Evolutionary conservation across 495 filamentous ascomycete species (phyloP), one percentile per base, ranked within the genome.

Genomic region (Talaromyces thailandensis): DNA sequence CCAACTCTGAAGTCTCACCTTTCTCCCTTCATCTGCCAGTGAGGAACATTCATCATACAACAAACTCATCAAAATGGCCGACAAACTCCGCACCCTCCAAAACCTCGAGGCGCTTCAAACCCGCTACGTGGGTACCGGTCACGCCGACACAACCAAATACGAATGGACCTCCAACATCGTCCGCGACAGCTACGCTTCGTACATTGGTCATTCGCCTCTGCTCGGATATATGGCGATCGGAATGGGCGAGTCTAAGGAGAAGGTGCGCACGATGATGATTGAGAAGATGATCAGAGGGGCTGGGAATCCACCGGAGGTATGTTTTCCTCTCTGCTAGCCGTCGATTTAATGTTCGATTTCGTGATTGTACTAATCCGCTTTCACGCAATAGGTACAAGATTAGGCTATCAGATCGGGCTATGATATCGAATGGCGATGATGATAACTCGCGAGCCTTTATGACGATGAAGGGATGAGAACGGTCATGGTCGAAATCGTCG

Each of bases 61-160:
- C 11, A 21, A 21, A 31, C 1, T 21, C 24, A 57, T 7, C 66
- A 78, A 61, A 69, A 81, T 81, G 94, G 94, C 94, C 68, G 94
- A 98, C 82, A 98, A 98, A 79, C 89, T 98, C 64, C 92, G 95
- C 73, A 92, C 92, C 14, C 88, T 93, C 62, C 95, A 98, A 75
- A 94, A 98, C 70, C 93, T 99, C 68, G 95, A 98, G 76, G 84
- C 89, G 64, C 89, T 98, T 11, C 94, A 98, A 76, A 84, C 91
- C 67, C 92, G 92, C 56, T 95, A 94, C 79, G 79, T 98, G 69
- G 94, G 94, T 71, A 98, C 93, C 11, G 95, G 95, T n/a, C 93
- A 97, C 75, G 91, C 94, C 57, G 94, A 99, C 77, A 98, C 95
- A 8, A 97, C 94, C 16, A 92, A 89, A 70, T 92, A 84, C 85